Base-by-base conservation (phyloP, 2,329 filamentous ascomycete species). In the Paramyrothecium roridum region DNA sequence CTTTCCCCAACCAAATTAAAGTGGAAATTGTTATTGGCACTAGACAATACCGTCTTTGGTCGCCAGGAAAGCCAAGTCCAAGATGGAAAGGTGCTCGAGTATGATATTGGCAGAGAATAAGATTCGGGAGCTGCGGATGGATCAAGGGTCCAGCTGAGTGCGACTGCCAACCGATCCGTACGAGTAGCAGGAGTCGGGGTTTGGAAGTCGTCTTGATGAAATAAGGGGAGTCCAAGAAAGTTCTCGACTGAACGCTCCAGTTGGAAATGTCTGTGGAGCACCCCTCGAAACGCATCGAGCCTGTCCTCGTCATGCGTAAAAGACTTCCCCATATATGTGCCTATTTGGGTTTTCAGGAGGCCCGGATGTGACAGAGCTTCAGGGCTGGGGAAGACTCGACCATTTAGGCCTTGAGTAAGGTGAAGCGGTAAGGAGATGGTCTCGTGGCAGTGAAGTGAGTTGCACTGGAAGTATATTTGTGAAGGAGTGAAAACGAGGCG, bases 11-110 rank as follows among this genome's bases (percentile, higher is more conserved):
- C 63, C 54, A 71, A 65, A 48, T 65, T 67, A 48, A 73, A 65
- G 52, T 63, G 63, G 56, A 73, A 68, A 37, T 55, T 50, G 21
- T 57, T 26, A 37, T 54, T 47, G 2, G 26, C 37, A 17, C 30
- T 2, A 49, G 23, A 21, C 51, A 54, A 37, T 6, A 12, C 23
- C 8, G 16, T 21, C 49, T 30, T 43, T 8, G 33, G 30, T 7
- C 49, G 49, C 72, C 72, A 74, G 3, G 69, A 64, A 8, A 74
- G 66, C 72, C 72, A 74, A 3, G 70, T 71, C 72, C 71, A 74
- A 0, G 71, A 73, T 2, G 71, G 71, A 48, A 69, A 72, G 3
- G 61, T 52, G 22, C 61, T 63, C 17, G 65, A 61, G 40, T 63
- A 62, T 37, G 58, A 65, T 54, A 67, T 63, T 23, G 67, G 66